phyloP scores from a whole-genome alignment of 495 filamentous ascomycete species.

The Neurospora africana region DNA sequence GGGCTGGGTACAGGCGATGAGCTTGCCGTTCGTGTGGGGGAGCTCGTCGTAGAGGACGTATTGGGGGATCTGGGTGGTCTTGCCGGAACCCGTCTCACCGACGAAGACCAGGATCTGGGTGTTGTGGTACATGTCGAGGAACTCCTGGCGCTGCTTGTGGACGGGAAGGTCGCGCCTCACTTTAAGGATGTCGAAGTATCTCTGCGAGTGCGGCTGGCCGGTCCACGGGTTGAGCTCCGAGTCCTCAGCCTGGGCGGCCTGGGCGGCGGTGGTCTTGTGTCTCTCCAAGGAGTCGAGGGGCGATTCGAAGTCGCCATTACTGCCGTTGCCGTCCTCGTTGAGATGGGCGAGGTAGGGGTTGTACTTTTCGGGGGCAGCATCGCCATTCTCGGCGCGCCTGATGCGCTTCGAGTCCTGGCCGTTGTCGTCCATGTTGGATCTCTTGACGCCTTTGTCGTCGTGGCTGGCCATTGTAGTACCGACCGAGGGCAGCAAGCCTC shows the following conservation, averaged over 20 bases:
- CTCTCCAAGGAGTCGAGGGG: conserved; percentile 57
- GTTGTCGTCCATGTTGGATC: conserved; percentile 21
- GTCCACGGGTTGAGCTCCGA: conserved; percentile 80
- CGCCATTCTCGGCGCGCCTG: conserved; percentile 23
- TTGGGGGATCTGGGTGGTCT: conserved; percentile 97
- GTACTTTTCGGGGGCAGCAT: conserved; percentile 23
- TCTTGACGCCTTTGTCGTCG: conserved; percentile 14
- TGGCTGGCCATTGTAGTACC: not conserved
- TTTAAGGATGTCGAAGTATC: conserved; percentile 84
- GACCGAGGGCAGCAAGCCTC: not conserved
- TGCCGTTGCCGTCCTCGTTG: conserved; percentile 44
- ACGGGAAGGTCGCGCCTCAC: conserved; percentile 79
- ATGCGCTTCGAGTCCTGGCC: conserved; percentile 22
- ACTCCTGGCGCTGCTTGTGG: conserved; percentile 83
- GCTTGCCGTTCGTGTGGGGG: conserved; percentile 69
- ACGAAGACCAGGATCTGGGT: conserved; percentile 96
- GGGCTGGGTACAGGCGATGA: conserved; percentile 96
- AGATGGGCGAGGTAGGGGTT: conserved; percentile 93
- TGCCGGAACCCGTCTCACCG: conserved; percentile 97
- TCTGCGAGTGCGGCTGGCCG: conserved; percentile 57
- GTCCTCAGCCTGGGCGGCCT: conserved; percentile 68
- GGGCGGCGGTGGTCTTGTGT: conserved; percentile 68
- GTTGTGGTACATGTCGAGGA: conserved; percentile 82
- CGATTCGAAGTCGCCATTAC: conserved; percentile 30
- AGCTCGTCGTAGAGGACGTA: conserved; percentile 96